These are phyloP conservation scores for Tuber melanosporum DNA, from an alignment of 495 filamentous ascomycete genomes.

Conservation along the genomic window DNA sequence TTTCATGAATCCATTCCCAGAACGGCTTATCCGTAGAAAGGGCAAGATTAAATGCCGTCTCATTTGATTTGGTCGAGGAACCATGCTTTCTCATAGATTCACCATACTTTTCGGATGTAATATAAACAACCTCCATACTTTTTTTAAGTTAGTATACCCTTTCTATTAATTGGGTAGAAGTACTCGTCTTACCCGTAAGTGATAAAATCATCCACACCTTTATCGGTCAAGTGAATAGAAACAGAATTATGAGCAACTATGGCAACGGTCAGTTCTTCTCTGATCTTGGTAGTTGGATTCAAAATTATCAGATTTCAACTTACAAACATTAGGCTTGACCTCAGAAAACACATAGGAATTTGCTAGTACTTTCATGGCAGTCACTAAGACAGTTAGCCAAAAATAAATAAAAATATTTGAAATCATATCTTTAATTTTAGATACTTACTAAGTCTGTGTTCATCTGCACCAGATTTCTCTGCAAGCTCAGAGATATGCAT, in stretches of 20 bases:
- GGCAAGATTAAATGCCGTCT: slow-evolving; percentile 21
- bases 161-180: not conserved
- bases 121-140: not conserved
- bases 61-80: slow-evolving; percentile 9
- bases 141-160: not conserved
- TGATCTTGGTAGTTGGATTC: not conserved
- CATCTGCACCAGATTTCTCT: slow-evolving; percentile 15
- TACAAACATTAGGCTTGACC: slow-evolving; percentile 14
- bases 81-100: slow-evolving; percentile 23
- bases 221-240: slow-evolving; percentile 13
- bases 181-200: slow-evolving; percentile 3
- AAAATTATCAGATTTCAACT: not conserved
- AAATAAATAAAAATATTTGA: not conserved
- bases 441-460: slow-evolving; percentile 20
- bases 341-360: slow-evolving; percentile 20
- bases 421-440: not conserved
- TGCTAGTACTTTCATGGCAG: slow-evolving; percentile 18
- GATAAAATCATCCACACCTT: slow-evolving; percentile 3
- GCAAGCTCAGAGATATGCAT: slow-evolving; percentile 23
- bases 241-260: slow-evolving; percentile 22
- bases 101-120: not conserved
- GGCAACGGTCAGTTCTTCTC: not conserved
- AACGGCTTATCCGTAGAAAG: slow-evolving; percentile 7
- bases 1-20: slow-evolving; percentile 14
- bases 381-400: not conserved